phyloP scores from a whole-genome alignment of 2,329 filamentous ascomycete species.

The Aurifilum marmelostoma region DNA sequence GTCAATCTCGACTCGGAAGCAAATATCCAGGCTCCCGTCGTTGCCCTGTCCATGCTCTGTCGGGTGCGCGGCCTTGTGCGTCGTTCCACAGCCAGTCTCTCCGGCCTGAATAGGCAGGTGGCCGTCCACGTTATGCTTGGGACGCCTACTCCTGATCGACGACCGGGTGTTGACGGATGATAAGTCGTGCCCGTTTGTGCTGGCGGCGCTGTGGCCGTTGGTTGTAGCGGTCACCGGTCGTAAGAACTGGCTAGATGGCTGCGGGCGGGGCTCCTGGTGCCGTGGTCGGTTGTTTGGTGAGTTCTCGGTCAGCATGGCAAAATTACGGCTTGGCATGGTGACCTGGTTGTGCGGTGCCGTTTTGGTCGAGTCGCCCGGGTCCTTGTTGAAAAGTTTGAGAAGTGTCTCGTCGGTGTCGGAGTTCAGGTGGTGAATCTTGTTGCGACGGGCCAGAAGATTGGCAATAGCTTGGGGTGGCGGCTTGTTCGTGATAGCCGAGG shows the following conservation, averaged over 20 bases:
- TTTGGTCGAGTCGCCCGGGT: slow-evolving; percentile 78
- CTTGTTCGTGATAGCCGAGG: slow-evolving; percentile 94
- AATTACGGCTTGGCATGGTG: slow-evolving; percentile 93
- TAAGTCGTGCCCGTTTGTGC: slow-evolving; percentile 16
- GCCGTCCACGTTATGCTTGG: slow-evolving; percentile 55
- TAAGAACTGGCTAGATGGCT: slow-evolving; percentile 6
- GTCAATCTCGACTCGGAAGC: slow-evolving; percentile 84
- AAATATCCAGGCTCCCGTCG: slow-evolving; percentile 74
- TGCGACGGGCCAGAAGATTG: slow-evolving; percentile 86
- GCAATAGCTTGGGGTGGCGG: slow-evolving; percentile 86
- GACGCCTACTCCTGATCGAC: slow-evolving; percentile 34
- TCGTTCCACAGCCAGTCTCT: slow-evolving; percentile 77
- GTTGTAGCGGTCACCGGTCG: slow-evolving; percentile 23
- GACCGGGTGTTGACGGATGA: slow-evolving; percentile 13
- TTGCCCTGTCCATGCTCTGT: slow-evolving; percentile 56
- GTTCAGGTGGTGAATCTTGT: slow-evolving; percentile 76
- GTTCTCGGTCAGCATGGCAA: slow-evolving; percentile 88
- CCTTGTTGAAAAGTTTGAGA: slow-evolving; percentile 87
- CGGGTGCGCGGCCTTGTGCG: slow-evolving; percentile 70
- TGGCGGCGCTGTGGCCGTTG: slow-evolving; percentile 20
- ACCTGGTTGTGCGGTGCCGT: slow-evolving; percentile 76
- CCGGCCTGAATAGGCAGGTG: slow-evolving; percentile 75
- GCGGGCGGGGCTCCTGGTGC: slow-evolving; percentile 7
- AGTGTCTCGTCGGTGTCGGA: slow-evolving; percentile 86
- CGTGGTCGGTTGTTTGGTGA: slow-evolving; percentile 56